phyloP scores from a whole-genome alignment of 2,329 filamentous ascomycete genomes.

The Falciphora oryzae region DNA sequence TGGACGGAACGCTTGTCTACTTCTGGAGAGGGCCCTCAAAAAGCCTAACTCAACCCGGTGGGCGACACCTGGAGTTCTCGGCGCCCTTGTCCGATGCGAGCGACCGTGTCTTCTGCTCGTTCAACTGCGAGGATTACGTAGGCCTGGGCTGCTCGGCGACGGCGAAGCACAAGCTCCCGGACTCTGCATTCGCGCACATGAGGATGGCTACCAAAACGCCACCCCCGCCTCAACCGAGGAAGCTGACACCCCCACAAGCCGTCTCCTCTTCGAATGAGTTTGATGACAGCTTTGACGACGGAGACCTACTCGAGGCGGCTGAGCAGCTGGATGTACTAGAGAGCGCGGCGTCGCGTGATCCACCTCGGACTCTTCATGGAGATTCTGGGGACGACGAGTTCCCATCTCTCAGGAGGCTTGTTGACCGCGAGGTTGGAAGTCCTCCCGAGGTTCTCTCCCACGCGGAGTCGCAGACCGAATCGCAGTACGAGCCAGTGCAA shows the following conservation, averaged over 20 bases:
- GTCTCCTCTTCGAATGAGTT: neutral
- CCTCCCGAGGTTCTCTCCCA: neutral
- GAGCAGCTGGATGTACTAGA: neutral
- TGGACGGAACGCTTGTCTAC: conserved; percentile 62
- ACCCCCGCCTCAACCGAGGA: conserved; percentile 14
- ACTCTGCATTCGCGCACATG: neutral
- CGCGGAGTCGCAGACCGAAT: neutral
- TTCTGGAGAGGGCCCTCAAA: conserved; percentile 60
- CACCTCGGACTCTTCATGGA: neutral
- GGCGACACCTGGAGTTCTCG: conserved; percentile 50
- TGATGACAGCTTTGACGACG: conserved; percentile 7
- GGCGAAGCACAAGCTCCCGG: conserved; percentile 15
- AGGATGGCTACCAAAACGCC: neutral
- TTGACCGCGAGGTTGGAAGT: neutral
- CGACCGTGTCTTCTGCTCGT: conserved; percentile 58
- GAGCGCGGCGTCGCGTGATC: neutral
- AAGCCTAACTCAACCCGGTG: conserved; percentile 56
- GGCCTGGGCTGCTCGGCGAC: conserved; percentile 41
- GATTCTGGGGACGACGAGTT: conserved; percentile 9
- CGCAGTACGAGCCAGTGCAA: conserved; percentile 34
- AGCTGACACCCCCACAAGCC: neutral
- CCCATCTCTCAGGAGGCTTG: neutral
- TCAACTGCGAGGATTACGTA: conserved; percentile 82
- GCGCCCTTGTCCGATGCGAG: conserved; percentile 43
- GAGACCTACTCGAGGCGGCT: neutral